Percentiles rank a stretch among this genome's conserved stretches.
These are phyloP conservation scores for Calocybe indica DNA, from an alignment of 768 basidiomycete genomes.

Conservation along the genomic window DNA sequence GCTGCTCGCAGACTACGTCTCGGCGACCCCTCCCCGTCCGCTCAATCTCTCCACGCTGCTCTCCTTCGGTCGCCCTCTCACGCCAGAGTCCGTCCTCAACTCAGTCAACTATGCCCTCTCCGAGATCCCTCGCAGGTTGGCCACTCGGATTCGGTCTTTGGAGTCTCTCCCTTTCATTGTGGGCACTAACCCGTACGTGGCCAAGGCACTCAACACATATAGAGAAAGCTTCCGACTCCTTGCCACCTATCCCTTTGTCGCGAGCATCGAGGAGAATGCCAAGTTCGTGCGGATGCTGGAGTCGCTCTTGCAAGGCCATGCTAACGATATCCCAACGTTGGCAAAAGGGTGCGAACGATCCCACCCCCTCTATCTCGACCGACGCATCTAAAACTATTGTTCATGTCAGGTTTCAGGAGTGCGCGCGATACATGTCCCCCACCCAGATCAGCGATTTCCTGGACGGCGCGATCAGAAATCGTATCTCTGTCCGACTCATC, in stretches of 20 bases:
- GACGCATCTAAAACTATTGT: conserved; percentile 2
- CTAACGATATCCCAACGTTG: conserved; percentile 86
- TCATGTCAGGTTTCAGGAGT: conserved; percentile 72
- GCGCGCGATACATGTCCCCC: conserved; percentile 75
- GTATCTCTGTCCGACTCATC: conserved; percentile 82
- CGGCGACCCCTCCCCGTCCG: conserved; percentile 52
- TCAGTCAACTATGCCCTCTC: conserved; percentile 72
- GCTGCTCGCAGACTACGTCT: conserved; percentile 58
- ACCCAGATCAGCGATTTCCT: conserved; percentile 75
- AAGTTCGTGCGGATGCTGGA: conserved; percentile 64
- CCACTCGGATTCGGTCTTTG: conserved; percentile 65
- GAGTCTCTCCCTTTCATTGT: conserved; percentile 83
- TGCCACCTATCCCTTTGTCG: conserved; percentile 60
- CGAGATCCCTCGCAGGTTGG: conserved; percentile 75
- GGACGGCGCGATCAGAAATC: conserved; percentile 78
- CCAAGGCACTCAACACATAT: conserved; percentile 62
- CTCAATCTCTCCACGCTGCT: conserved; percentile 69
- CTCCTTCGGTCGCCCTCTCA: conserved; percentile 71
- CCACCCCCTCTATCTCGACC: conserved; percentile 2
- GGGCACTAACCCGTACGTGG: conserved; percentile 84
- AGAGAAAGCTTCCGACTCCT: conserved; percentile 65
- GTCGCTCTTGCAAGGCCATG: conserved; percentile 66
- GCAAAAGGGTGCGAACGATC: conserved; percentile 65
- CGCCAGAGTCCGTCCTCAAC: conserved; percentile 59
- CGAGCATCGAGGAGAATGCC: conserved; percentile 62